Evolutionary conservation across 1,284 basidiomycete genomes (phyloP).

Genomic region (Tranzscheliella williamsii): DNA sequence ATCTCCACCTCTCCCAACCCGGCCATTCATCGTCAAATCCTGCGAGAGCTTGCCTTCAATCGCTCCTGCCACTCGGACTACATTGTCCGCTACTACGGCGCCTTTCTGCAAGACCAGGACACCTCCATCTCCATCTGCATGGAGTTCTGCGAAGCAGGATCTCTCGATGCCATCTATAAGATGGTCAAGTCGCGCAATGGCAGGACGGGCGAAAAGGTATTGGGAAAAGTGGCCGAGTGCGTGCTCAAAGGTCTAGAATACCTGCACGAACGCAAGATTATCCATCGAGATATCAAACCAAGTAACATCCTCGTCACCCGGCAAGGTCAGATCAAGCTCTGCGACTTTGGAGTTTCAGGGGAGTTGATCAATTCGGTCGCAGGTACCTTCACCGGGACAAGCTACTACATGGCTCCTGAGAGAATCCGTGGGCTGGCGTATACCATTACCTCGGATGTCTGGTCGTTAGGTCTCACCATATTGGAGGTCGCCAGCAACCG

Average conservation of each 20-base stretch:
- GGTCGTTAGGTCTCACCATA: constrained; percentile 91
- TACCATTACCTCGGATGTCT: constrained; percentile 94
- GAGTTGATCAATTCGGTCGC: constrained; percentile 88
- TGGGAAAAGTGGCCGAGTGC: constrained; percentile 87
- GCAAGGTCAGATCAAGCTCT: constrained; percentile 84
- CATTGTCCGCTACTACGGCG: constrained; percentile 90
- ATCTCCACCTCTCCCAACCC: constrained; percentile 94
- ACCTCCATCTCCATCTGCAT: constrained; percentile 94
- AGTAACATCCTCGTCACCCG: constrained; percentile 88
- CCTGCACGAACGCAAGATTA: constrained; percentile 85
- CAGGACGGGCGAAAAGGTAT: constrained; percentile 85
- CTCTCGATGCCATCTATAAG: constrained; percentile 81
- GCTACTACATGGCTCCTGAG: constrained; percentile 98
- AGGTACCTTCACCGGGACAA: constrained; percentile 93
- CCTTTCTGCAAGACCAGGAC: constrained; percentile 88
- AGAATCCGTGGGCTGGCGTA: constrained; percentile 86
- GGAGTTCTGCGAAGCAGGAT: constrained; percentile 85
- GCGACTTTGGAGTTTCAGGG: constrained; percentile 95
- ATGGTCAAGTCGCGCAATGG: constrained; percentile 77
- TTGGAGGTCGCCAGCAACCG: constrained; percentile 91
- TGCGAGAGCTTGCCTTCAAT: constrained; percentile 89
- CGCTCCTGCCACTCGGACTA: constrained; percentile 81
- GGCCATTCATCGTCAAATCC: constrained; percentile 78
- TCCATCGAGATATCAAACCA: constrained; percentile 97
- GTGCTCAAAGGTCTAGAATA: constrained; percentile 90